phyloP scores from a whole-genome alignment of 2,329 filamentous ascomycete species.

The Coleophoma crateriformis region DNA sequence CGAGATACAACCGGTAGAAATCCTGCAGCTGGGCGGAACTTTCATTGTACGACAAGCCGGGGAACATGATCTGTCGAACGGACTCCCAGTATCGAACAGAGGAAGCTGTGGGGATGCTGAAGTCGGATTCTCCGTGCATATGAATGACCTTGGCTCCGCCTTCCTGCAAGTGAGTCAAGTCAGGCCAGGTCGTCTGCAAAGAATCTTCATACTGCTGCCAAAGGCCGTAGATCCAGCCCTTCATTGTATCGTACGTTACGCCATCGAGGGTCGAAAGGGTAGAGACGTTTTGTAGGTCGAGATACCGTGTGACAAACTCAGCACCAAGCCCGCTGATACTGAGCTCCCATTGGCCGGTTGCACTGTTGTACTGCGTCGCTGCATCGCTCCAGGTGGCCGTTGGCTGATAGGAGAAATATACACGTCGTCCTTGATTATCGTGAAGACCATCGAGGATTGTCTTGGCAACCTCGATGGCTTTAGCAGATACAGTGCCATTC shows the following conservation, averaged over 20 bases:
- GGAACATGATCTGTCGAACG: conserved; percentile 42
- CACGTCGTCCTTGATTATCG: conserved; percentile 26
- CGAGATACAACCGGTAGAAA: conserved; percentile 47
- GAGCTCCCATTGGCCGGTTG: conserved; percentile 25
- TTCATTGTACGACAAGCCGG: conserved; percentile 28
- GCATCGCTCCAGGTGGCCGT: conserved; percentile 23
- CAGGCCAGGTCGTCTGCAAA: conserved; percentile 46
- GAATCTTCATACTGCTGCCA: conserved; percentile 40
- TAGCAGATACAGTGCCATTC: conserved; percentile 21
- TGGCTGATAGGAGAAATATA: conserved; percentile 29
- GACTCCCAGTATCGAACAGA: conserved; percentile 49
- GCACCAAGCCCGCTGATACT: conserved; percentile 27
- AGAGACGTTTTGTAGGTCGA: conserved; percentile 26
- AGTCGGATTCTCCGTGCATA: conserved; percentile 50
- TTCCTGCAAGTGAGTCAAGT: conserved; percentile 41
- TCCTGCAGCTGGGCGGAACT: conserved; percentile 35
- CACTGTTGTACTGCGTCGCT: conserved; percentile 24
- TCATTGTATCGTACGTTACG: conserved; percentile 49
- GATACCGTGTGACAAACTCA: conserved; percentile 31
- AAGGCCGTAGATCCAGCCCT: conserved; percentile 43
- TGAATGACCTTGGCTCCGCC: conserved; percentile 49
- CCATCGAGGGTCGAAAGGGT: conserved; percentile 36
- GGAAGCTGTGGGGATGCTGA: conserved; percentile 42
- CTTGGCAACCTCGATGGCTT: conserved; percentile 26
- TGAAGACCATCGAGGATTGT: conserved; percentile 27